Conservation (phyloP, 2,329 filamentous ascomycete species). For the Neofusicoccum sp. region DNA sequence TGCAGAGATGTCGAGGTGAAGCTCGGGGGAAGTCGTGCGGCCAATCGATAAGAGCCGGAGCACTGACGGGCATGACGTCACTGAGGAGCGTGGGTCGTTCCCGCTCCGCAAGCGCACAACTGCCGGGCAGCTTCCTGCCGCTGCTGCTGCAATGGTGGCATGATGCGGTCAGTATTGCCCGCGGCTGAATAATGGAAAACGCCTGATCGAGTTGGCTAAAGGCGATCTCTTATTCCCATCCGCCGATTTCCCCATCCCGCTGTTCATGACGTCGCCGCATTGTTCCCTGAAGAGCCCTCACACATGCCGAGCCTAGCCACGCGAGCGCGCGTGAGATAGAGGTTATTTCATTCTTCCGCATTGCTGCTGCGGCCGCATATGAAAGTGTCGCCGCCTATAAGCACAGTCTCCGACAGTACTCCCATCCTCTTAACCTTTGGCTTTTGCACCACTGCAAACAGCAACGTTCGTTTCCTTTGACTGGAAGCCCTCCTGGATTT, state of each 20-base stretch:
- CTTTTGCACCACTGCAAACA: too few relatives aligned
- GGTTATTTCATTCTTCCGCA: conserved; percentile 9
- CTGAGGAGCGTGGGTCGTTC: too few relatives aligned
- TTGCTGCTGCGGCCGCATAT: not conserved
- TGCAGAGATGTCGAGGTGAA: too few relatives aligned
- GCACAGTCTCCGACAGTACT: too few relatives aligned
- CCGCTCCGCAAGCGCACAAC: too few relatives aligned
- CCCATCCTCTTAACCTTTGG: not conserved
- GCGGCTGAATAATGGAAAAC: not conserved
- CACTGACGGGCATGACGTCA: too few relatives aligned
- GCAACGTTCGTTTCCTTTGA: too few relatives aligned
- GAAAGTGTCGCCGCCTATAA: not conserved
- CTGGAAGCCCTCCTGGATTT: too few relatives aligned
- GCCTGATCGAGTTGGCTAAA: conserved; percentile 1
- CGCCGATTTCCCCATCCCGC: conserved; percentile 5
- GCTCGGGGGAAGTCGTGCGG: too few relatives aligned
- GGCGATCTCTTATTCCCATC: not conserved
- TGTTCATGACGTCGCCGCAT: conserved; percentile 8
- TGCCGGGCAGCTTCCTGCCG: too few relatives aligned
- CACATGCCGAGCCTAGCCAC: not conserved
- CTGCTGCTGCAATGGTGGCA: too few relatives aligned
- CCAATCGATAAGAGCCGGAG: too few relatives aligned
- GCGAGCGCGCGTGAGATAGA: not conserved
- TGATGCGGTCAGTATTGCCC: not conserved
- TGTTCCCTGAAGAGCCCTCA: not conserved